These are phyloP conservation scores for Oenanthe javanica DNA, from an alignment of 140 eudicot genomes.

Conservation along the genomic window DNA sequence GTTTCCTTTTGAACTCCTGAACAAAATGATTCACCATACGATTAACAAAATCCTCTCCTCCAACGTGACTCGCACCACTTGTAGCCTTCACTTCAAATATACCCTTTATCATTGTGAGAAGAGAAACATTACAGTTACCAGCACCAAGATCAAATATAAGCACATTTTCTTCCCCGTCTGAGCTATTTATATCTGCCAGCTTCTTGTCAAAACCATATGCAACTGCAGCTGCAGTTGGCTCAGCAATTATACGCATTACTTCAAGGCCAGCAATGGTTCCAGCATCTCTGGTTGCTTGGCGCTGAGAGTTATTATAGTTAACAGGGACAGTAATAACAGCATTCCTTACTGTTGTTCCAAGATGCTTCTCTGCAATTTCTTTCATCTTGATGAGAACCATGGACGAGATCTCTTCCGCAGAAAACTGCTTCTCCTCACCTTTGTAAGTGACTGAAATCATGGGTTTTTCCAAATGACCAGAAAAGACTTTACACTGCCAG, in stretches of 20 bases:
- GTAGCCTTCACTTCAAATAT: slow-evolving; percentile 1
- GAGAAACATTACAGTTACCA: not conserved
- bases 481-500: not conserved
- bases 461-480: not conserved
- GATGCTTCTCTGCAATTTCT: not conserved
- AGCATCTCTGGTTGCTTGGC: slow-evolving; percentile 6
- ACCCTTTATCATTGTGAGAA: not conserved
- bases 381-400: not conserved
- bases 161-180: not conserved
- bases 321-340: slow-evolving; percentile 10
- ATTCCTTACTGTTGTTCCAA: slow-evolving; percentile 2
- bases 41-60: slow-evolving; percentile 6
- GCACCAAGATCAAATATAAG: slow-evolving; percentile 8
- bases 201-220: slow-evolving; percentile 11
- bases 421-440: not conserved
- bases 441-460: not conserved
- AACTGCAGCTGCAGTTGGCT: slow-evolving; percentile 7
- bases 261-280: slow-evolving; percentile 9
- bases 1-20: not conserved
- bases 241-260: not conserved
- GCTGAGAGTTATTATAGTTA: slow-evolving; percentile 2
- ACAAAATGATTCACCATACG: slow-evolving; percentile 1
- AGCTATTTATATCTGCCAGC: not conserved
- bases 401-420: not conserved
- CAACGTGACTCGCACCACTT: slow-evolving; percentile 1